Percentiles rank a stretch among this genome's conserved stretches.
These are phyloP conservation scores for Larix sibirica DNA, from an alignment of 83 land plant species.

Conservation along the genomic window DNA sequence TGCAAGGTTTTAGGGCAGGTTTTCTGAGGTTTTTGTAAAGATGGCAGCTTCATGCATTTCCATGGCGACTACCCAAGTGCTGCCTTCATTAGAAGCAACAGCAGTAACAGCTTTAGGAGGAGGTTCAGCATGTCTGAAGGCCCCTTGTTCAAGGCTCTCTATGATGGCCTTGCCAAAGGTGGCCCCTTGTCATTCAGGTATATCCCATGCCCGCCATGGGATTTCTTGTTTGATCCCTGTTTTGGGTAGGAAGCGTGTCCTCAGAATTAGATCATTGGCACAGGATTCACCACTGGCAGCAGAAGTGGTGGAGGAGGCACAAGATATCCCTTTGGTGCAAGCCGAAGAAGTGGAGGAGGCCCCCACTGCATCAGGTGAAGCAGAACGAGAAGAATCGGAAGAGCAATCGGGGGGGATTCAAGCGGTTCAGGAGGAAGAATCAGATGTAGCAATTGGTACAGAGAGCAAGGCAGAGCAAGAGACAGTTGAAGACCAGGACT, in stretches of 20 bases:
- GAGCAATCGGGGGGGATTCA: background rate
- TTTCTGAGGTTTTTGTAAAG: background rate
- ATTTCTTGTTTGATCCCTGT: background rate
- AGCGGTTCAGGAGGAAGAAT: background rate
- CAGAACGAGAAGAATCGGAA: background rate
- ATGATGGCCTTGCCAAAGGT: background rate
- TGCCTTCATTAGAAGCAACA: background rate
- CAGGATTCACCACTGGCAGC: background rate
- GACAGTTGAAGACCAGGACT: constrained; percentile 16
- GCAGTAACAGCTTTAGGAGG: background rate
- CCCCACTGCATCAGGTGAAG: background rate
- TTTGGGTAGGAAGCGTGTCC: background rate
- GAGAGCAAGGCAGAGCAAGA: background rate
- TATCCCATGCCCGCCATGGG: background rate
- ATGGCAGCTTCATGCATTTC: constrained; percentile 5
- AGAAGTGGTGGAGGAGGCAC: background rate
- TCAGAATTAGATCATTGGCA: background rate
- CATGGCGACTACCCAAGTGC: constrained; percentile 4
- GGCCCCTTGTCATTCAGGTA: background rate
- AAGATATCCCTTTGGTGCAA: background rate
- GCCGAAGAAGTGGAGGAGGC: too few species aligned
- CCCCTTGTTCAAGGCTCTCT: background rate
- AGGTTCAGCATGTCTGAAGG: background rate
- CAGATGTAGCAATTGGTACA: background rate
- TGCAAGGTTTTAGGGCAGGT: background rate